These are phyloP conservation scores for Camellia granthamiana DNA, from an alignment of 148 eudicot species.

Conservation along the genomic window DNA sequence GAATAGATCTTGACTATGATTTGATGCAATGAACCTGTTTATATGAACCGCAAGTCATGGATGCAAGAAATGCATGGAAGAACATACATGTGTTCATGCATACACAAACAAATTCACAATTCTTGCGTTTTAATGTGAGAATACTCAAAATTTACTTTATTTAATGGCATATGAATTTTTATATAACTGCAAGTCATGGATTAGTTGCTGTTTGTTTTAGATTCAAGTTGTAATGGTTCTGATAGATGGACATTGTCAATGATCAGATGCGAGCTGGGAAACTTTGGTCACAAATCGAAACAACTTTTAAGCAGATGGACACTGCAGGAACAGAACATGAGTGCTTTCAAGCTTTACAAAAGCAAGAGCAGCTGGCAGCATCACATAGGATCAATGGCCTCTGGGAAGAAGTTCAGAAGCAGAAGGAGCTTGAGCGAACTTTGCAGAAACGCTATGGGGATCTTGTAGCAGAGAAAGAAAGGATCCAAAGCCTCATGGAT, in stretches of 20 bases:
- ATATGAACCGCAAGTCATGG: no score
- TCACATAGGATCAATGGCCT: conserved; percentile 69
- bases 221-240: not conserved
- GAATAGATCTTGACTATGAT: no score
- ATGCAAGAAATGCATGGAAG: no score
- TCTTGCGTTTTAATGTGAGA: no score
- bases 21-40: no score
- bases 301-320: conserved; percentile 87
- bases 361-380: conserved; percentile 82
- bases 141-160: no score
- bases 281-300: conserved; percentile 74
- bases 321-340: conserved; percentile 83
- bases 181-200: no score
- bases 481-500: conserved; percentile 45
- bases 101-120: no score
- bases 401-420: conserved; percentile 96
- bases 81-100: no score
- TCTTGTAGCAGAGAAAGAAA: conserved; percentile 53
- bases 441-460: conserved; percentile 82
- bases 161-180: no score
- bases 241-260: conserved; percentile 14
- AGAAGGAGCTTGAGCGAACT: conserved; percentile 70
- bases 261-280: conserved; percentile 71
- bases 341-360: conserved; percentile 80
- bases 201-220: not conserved